Evolutionary conservation across 2,329 filamentous ascomycete species (phyloP).

Genomic region (Plectosphaerella plurivora): DNA sequence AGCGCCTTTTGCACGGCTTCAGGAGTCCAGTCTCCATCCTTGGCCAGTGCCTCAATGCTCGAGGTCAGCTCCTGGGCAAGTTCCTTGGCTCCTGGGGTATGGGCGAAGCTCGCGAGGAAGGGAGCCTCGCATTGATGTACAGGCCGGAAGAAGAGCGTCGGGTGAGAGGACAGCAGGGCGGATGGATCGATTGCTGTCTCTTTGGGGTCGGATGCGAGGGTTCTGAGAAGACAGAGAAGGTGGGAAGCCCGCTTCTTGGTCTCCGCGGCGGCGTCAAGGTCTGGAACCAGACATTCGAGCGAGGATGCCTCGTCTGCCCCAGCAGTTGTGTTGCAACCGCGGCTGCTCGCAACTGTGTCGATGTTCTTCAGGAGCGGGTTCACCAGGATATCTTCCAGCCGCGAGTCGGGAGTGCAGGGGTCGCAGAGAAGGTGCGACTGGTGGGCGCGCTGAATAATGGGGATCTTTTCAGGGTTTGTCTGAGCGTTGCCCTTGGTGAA

Average conservation of each 20-base stretch:
- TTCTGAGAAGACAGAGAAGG: slow-evolving; percentile 8
- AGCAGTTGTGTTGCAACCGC: not conserved
- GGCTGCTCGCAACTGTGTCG: not conserved
- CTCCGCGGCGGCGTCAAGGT: slow-evolving; percentile 2
- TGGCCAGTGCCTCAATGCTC: slow-evolving; percentile 4
- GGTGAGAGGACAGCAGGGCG: slow-evolving; percentile 9
- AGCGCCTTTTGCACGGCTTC: slow-evolving; percentile 7
- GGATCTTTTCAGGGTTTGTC: slow-evolving; percentile 75
- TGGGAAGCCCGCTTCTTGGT: not conserved
- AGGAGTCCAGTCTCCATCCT: slow-evolving; percentile 4
- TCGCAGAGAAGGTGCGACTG: slow-evolving; percentile 24
- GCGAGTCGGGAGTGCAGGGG: slow-evolving; percentile 5
- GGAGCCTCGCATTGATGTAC: not conserved
- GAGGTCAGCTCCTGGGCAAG: not conserved
- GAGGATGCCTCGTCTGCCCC: not conserved
- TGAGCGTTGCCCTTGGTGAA: slow-evolving; percentile 90
- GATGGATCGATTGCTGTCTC: slow-evolving; percentile 7
- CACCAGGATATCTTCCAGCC: slow-evolving; percentile 9
- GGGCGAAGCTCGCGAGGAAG: slow-evolving; percentile 2
- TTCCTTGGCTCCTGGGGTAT: not conserved
- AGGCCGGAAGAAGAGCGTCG: slow-evolving; percentile 12
- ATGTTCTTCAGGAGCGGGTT: slow-evolving; percentile 9
- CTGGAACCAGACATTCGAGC: not conserved
- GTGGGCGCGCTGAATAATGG: slow-evolving; percentile 72
- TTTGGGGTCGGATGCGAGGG: slow-evolving; percentile 8